A percentile compares a stretch with the other conserved stretches of the same genome.
Conservation (phyloP, 371 early-diverging fungal genomes). For the Mortierella sp. region DNA sequence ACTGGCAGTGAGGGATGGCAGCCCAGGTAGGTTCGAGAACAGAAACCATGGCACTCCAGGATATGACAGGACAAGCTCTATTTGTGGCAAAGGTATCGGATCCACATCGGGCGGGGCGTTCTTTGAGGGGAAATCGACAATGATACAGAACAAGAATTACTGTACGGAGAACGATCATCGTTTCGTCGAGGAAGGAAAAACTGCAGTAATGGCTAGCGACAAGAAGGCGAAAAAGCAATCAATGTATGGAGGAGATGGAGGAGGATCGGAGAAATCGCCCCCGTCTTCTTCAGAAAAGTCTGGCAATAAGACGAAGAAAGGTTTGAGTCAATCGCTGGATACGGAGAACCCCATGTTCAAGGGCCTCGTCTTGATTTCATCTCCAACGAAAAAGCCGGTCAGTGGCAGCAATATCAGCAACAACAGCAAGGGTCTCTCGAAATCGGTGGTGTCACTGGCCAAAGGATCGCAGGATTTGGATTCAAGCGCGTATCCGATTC, state of each 20-base stretch:
- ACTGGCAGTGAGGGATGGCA: background rate
- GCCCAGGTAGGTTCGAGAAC: too few species aligned
- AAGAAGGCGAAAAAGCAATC: slow-evolving; percentile 29
- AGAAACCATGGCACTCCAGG: background rate
- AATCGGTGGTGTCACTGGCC: slow-evolving; percentile 29
- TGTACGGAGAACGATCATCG: slow-evolving; percentile 8
- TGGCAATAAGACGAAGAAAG: background rate
- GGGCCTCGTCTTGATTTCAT: slow-evolving; percentile 18
- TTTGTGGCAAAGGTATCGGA: too few species aligned
- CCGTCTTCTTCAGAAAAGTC: background rate
- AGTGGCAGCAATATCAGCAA: background rate
- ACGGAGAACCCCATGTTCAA: slow-evolving; percentile 19
- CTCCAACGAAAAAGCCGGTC: slow-evolving; percentile 12
- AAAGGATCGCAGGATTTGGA: slow-evolving; percentile 1
- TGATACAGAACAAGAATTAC: background rate
- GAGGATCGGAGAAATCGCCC: background rate
- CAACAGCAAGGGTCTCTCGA: slow-evolving; percentile 17
- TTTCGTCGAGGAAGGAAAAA: slow-evolving; percentile 1
- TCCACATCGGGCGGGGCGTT: background rate
- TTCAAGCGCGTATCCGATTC: too few species aligned
- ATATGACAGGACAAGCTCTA: too few species aligned
- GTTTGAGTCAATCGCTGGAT: slow-evolving; percentile 17
- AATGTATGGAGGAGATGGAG: background rate
- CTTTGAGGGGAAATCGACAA: background rate
- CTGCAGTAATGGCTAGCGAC: background rate